These are phyloP conservation scores for Cotoneaster glaucophyllus DNA, from an alignment of 306 rosid species.

Conservation along the genomic window DNA sequence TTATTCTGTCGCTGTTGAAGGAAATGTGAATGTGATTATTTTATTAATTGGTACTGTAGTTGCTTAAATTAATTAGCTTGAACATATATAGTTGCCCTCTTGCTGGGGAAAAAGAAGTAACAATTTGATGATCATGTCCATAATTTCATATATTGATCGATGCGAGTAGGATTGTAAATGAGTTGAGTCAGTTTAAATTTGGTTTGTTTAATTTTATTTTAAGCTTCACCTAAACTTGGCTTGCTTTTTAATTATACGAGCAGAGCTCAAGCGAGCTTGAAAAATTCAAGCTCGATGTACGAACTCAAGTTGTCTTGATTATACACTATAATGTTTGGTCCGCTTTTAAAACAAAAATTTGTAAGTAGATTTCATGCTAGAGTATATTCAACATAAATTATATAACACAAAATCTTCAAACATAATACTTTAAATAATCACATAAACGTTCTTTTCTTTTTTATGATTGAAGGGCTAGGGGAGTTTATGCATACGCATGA, in stretches of 20 bases:
- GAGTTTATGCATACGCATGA: too few species aligned
- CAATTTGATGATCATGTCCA: background rate
- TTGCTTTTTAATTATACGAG: background rate
- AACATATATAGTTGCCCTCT: background rate
- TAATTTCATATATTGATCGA: background rate
- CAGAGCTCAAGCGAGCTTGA: background rate
- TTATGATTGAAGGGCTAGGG: background rate
- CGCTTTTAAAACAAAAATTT: background rate
- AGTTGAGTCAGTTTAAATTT: too few species aligned
- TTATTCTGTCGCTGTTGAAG: background rate
- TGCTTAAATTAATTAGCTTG: conserved; percentile 14
- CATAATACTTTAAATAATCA: too few species aligned
- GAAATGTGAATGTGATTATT: background rate
- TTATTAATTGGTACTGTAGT: background rate
- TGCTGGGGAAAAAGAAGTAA: background rate
- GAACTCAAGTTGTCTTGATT: background rate
- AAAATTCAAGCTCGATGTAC: background rate
- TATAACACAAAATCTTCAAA: background rate
- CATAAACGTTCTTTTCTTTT: background rate
- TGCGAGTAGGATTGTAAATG: too few species aligned
- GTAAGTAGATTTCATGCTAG: background rate
- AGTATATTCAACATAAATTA: background rate
- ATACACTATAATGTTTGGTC: background rate
- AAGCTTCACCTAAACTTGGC: background rate
- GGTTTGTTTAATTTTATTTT: background rate